Evolutionary conservation across 768 basidiomycete genomes (phyloP), one percentile per base, ranked within the genome.

Genomic region (Serendipita sp.): DNA sequence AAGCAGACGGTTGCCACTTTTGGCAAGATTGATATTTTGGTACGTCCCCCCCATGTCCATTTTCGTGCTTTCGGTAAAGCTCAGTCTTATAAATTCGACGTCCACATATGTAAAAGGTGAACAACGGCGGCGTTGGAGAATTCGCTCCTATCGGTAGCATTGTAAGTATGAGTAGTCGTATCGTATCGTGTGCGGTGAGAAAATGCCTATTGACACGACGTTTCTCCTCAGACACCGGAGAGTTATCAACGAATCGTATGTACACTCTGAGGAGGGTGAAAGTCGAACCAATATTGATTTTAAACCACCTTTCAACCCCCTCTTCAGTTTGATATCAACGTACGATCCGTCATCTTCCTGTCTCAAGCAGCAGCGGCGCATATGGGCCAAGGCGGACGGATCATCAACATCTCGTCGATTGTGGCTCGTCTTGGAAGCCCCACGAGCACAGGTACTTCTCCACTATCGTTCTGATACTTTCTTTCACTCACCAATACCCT

Each of bases 281-380:
- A 23, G 23, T 23, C 23, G 23, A 23, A 23, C 23, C 23, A 23
- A 23, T 23, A 23, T 23, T 23, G 23, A 23, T 23, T 23, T 23
- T 23, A 23, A 23, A 23, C 23, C 23, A 23, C 23, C 23, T 23
- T 23, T 23, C 23, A 23, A 23, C 23, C 23, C 23, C 23, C 23
- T 23, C 23, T 23, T n/a, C 79, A 81, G 66, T 76, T 82, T 66
- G 72, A 79, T 62, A 76, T 76, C 50, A 84, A 84, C 65, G 81
- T 84, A 63, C 83, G 83, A 69, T 81, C 78, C 0, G 82, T 83
- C 1, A 66, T 85, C 15, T 84, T 83, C 72, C 71, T 82, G 53
- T 76, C 75, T 2, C 77, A 84, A 67, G 73, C 55, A n/a, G 55
- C 34, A 8, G 55, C 31, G 10, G 5, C 55, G 34, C 3, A 60